Conservation (phyloP, 192 early-diverging fungal genomes). For the Rhizophagus prolifer region DNA sequence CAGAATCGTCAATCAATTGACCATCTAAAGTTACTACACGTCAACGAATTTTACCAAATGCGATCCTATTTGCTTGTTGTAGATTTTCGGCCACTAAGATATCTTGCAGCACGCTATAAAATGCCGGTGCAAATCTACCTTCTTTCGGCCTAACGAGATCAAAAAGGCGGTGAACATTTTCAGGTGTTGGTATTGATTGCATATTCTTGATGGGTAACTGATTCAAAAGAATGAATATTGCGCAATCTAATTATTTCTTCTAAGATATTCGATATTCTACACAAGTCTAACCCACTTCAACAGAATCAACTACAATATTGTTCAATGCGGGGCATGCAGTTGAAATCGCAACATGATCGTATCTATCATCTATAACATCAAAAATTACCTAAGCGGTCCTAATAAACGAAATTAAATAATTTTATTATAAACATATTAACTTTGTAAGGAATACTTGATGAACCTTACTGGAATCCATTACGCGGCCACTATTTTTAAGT, state of each 20-base stretch:
- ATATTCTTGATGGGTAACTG: constrained; percentile 61
- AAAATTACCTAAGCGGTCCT: constrained; percentile 92
- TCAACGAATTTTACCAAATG: constrained; percentile 77
- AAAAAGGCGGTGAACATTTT: constrained; percentile 83
- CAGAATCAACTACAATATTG: constrained; percentile 89
- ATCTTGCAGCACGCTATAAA: constrained; percentile 82
- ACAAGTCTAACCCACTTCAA: constrained; percentile 82
- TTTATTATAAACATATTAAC: background rate
- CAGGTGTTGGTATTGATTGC: constrained; percentile 61
- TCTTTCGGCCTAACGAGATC: constrained; percentile 84
- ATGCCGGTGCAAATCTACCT: constrained; percentile 70
- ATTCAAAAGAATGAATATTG: constrained; percentile 78
- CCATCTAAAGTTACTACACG: constrained; percentile 94
- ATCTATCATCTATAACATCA: constrained; percentile 91
- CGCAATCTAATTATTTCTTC: constrained; percentile 80
- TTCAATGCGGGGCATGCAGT: constrained; percentile 84
- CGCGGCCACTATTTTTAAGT: constrained; percentile 68
- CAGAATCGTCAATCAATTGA: constrained; percentile 84
- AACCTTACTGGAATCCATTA: constrained; percentile 71
- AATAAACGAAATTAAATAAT: background rate
- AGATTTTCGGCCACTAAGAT: constrained; percentile 86
- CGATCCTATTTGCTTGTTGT: constrained; percentile 82
- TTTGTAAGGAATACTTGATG: background rate
- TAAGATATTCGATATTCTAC: constrained; percentile 89
- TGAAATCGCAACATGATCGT: constrained; percentile 94